Base-by-base conservation (phyloP, 2,329 filamentous ascomycete species). In the Chaetomiaceae sp. region DNA sequence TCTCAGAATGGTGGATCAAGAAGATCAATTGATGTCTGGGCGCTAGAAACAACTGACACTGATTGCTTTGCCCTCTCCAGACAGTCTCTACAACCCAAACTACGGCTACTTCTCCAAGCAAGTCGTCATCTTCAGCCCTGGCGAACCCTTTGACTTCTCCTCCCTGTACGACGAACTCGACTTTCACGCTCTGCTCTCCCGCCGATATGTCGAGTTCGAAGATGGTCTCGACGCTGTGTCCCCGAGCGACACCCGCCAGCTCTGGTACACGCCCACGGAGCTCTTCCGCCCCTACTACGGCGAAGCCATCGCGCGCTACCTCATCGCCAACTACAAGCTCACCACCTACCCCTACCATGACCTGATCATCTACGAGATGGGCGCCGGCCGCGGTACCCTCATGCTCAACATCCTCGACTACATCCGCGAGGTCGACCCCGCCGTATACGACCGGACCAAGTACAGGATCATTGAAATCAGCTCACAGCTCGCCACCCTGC, bases 391-490 rank as follows among this genome's bases (percentile, higher is more conserved):
- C 65, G 94, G 94, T 58, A 99, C 95, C 0, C 81, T 99, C 67
- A 99, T 99, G 94, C 80, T 94, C 67, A 99, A 99, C 71, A 91
- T 99, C 54, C 80, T 99, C 57, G 92, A 99, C 76, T 96, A 95
- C 71, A 95, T 99, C 69, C 88, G 91, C 58, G 86, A 89, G 60
- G 80, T 85, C 40, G 89, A 97, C 64, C 90, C 91, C 0, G 88
- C 91, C 60, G 92, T 99, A 29, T 99, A 99, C 72, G 87, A 88
- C 64, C 85, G 94, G 54, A 99, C 94, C 5, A 88, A 90, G 66
- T 99, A 87, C 79, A 89, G 88, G 69, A 89, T 99, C 69, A 96
- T 99, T 63, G 94, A 99, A 73, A 97, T 99, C 66, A 95, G 90
- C 9, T 78, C 85, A 4, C 81, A 85, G 31, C 81, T 99, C 23